phyloP scores from a whole-genome alignment of 1,139 yeast species.

The Dujonia santamariae region DNA sequence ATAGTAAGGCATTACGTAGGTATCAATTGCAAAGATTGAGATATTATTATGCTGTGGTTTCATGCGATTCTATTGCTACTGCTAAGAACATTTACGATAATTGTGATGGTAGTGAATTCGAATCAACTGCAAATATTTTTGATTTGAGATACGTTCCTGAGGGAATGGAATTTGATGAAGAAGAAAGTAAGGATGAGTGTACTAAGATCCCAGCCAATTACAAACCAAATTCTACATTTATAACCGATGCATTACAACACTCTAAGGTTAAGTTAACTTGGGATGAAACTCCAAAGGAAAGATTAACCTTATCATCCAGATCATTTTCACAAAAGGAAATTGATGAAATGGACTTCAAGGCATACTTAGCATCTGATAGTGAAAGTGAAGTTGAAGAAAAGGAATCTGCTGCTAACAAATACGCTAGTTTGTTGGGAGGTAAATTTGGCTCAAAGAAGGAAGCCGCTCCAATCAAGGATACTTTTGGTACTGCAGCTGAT shows the following conservation, averaged over 20 bases:
- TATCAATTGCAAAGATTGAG: constrained; percentile 85
- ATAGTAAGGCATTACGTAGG: constrained; percentile 64
- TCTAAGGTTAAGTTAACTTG: constrained; percentile 92
- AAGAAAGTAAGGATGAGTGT: constrained; percentile 70
- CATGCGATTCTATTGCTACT: constrained; percentile 71
- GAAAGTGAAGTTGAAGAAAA: constrained; percentile 51
- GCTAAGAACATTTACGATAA: constrained; percentile 75
- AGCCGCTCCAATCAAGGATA: constrained; percentile 11
- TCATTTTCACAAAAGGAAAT: constrained; percentile 88
- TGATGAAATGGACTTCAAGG: constrained; percentile 95
- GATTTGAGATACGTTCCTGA: constrained; percentile 93
- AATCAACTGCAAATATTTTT: constrained; percentile 91
- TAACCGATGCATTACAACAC: constrained; percentile 91
- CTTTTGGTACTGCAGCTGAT: constrained; percentile 16
- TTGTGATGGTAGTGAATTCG: constrained; percentile 95
- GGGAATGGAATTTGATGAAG: constrained; percentile 79
- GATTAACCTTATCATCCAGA: constrained; percentile 72
- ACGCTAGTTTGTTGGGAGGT: constrained; percentile 58
- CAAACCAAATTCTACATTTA: constrained; percentile 74
- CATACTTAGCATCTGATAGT: constrained; percentile 88
- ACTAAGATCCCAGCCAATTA: constrained; percentile 70
- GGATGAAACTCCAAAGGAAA: constrained; percentile 97
- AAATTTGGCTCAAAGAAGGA: constrained; percentile 35
- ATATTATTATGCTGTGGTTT: constrained; percentile 91
- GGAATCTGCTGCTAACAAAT: constrained; percentile 47